These are phyloP conservation scores for Coemansia linderi DNA, from an alignment of 371 early-diverging fungal genomes.

Conservation along the genomic window DNA sequence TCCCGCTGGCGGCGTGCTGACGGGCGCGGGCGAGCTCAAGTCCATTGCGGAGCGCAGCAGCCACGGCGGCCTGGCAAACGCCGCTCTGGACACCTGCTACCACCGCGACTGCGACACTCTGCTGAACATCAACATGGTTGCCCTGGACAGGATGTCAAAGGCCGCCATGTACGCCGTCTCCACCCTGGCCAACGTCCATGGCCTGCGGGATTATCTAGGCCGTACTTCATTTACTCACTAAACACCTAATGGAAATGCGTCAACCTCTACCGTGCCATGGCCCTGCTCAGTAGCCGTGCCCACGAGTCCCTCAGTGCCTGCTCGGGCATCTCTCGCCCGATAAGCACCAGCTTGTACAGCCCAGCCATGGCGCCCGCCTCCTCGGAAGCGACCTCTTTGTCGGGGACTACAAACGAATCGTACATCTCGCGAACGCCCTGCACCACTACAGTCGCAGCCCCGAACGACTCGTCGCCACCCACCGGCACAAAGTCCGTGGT, in stretches of 20 bases:
- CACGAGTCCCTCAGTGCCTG: slow-evolving; percentile 56
- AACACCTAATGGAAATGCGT: background rate
- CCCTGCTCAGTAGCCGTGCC: slow-evolving; percentile 17
- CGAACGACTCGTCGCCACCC: slow-evolving; percentile 18
- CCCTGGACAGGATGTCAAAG: slow-evolving; percentile 49
- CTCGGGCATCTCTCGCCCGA: slow-evolving; percentile 63
- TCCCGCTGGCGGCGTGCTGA: slow-evolving; percentile 67
- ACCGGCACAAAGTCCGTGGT: slow-evolving; percentile 51
- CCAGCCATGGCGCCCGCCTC: background rate
- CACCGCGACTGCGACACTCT: slow-evolving; percentile 58
- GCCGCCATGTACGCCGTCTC: slow-evolving; percentile 53
- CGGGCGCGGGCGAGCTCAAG: slow-evolving; percentile 70
- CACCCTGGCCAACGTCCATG: slow-evolving; percentile 19
- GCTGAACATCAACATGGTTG: slow-evolving; percentile 51
- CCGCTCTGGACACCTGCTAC: slow-evolving; percentile 69
- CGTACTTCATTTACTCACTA: background rate
- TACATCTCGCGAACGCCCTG: slow-evolving; percentile 93
- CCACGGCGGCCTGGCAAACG: slow-evolving; percentile 71
- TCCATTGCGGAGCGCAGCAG: slow-evolving; percentile 59
- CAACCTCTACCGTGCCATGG: background rate
- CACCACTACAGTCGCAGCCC: slow-evolving; percentile 62
- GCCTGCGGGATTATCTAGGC: slow-evolving; percentile 28
- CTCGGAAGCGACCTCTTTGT: slow-evolving; percentile 50
- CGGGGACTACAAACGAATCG: slow-evolving; percentile 71
- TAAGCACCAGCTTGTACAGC: slow-evolving; percentile 65